Evolutionary conservation across 495 filamentous ascomycete species (phyloP).

Genomic region (Sporormia fimetaria): DNA sequence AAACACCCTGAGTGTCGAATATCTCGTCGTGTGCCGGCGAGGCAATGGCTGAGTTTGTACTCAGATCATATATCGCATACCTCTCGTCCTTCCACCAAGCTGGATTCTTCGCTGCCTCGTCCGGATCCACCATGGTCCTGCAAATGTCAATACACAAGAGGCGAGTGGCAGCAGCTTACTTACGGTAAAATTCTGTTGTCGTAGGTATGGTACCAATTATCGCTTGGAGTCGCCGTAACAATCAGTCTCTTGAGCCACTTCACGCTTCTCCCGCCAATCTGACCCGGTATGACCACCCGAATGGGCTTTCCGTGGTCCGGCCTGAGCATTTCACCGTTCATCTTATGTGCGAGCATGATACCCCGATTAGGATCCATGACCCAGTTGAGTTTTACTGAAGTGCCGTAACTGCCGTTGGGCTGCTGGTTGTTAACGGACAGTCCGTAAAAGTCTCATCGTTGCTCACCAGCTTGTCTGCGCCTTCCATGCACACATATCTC

Average conservation of each 20-base stretch:
- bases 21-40: conserved; percentile 75
- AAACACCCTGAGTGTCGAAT: conserved; percentile 41
- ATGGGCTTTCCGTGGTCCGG: conserved; percentile 87
- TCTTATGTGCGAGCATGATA: conserved; percentile 82
- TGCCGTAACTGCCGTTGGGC: conserved; percentile 88
- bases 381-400: conserved; percentile 80
- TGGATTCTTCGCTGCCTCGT: conserved; percentile 61
- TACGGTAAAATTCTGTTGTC: conserved; percentile 80
- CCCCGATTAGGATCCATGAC: conserved; percentile 74
- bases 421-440: conserved; percentile 26
- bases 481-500: conserved; percentile 86
- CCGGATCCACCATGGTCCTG: conserved; percentile 69
- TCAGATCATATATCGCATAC: conserved; percentile 92
- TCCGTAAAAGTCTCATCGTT: not conserved
- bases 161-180: conserved; percentile 1
- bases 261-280: conserved; percentile 88
- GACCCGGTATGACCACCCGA: conserved; percentile 76
- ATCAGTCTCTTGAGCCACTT: conserved; percentile 89
- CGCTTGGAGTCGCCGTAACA: conserved; percentile 65
- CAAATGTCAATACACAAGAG: conserved; percentile 4
- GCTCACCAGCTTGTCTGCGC: conserved; percentile 66
- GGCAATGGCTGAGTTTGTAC: conserved; percentile 72
- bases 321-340: conserved; percentile 77
- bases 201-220: conserved; percentile 95
- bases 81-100: conserved; percentile 84